phyloP scores from a whole-genome alignment of 371 early-diverging fungal genomes.

The Fennellomyces sp. region DNA sequence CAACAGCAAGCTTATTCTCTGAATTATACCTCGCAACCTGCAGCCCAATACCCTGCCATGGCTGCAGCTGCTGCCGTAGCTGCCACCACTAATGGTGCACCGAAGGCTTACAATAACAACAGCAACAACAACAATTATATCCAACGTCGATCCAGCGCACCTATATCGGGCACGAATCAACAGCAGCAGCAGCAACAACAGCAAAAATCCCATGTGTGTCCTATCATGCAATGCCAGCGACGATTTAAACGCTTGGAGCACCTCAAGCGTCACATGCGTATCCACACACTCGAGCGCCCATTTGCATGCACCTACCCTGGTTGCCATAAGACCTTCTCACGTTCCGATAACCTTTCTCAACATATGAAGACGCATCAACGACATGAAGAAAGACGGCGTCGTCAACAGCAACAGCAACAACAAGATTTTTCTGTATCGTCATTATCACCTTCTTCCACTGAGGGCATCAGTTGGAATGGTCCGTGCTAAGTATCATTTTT shows the following conservation, averaged over 20 bases:
- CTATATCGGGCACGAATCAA: background rate
- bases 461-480: background rate
- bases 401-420: constrained; percentile 18
- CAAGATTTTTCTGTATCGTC: background rate
- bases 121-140: background rate
- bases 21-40: background rate
- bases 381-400: constrained; percentile 30
- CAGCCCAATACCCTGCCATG: background rate
- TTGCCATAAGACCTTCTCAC: constrained; percentile 80
- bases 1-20: constrained; percentile 2
- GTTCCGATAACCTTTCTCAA: constrained; percentile 75
- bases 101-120: background rate
- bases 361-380: constrained; percentile 65
- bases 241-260: constrained; percentile 85
- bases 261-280: constrained; percentile 86
- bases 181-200: constrained; percentile 14
- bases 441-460: constrained; percentile 7
- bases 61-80: constrained; percentile 12
- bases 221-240: constrained; percentile 50
- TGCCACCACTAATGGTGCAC: background rate
- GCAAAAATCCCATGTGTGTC: constrained; percentile 46
- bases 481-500: background rate
- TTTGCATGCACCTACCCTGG: constrained; percentile 65
- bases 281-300: constrained; percentile 82
- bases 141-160: background rate